phyloP scores from a whole-genome alignment of 495 filamentous ascomycete genomes.

The Cercophora newfieldiana region DNA sequence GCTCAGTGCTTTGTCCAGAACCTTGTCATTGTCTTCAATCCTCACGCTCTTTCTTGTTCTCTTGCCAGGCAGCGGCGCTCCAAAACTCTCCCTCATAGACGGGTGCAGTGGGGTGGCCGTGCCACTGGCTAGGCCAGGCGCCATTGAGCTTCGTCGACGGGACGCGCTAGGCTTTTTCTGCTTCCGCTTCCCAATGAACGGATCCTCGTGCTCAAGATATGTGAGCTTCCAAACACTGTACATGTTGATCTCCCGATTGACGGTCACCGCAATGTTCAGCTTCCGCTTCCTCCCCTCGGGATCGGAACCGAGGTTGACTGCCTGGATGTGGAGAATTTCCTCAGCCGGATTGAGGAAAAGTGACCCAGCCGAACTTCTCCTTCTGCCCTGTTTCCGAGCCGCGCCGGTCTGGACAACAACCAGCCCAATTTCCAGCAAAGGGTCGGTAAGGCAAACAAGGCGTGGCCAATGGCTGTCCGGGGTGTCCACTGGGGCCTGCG shows the following conservation, averaged over 20 bases:
- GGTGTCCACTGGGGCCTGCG: slow-evolving; percentile 41
- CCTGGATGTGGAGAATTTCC: slow-evolving; percentile 73
- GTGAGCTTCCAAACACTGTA: slow-evolving; percentile 79
- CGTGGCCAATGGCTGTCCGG: slow-evolving; percentile 66
- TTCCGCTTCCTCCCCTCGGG: slow-evolving; percentile 29
- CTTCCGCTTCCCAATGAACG: slow-evolving; percentile 50
- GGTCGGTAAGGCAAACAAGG: slow-evolving; percentile 83
- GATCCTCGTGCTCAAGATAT: slow-evolving; percentile 62
- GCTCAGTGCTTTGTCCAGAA: slow-evolving; percentile 52
- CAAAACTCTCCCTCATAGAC: slow-evolving; percentile 51
- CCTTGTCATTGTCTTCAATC: slow-evolving; percentile 52
- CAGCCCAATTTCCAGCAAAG: slow-evolving; percentile 80
- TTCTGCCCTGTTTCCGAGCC: slow-evolving; percentile 22
- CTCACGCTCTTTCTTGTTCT: slow-evolving; percentile 45
- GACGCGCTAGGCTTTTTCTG: slow-evolving; percentile 54
- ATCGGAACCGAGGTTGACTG: slow-evolving; percentile 24
- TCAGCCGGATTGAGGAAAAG: slow-evolving; percentile 65
- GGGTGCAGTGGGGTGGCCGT: slow-evolving; percentile 72
- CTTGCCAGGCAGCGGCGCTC: slow-evolving; percentile 47
- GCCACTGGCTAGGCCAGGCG: slow-evolving; percentile 73
- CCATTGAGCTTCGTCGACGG: slow-evolving; percentile 82
- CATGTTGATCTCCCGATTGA: slow-evolving; percentile 67
- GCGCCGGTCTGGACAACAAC: slow-evolving; percentile 60
- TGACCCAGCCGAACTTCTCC: slow-evolving; percentile 22
- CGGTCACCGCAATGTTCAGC: slow-evolving; percentile 77